Percentiles rank a stretch among this genome's conserved stretches.
Conservation (phyloP, 2,329 filamentous ascomycete species). For the Alternaria sp. region DNA sequence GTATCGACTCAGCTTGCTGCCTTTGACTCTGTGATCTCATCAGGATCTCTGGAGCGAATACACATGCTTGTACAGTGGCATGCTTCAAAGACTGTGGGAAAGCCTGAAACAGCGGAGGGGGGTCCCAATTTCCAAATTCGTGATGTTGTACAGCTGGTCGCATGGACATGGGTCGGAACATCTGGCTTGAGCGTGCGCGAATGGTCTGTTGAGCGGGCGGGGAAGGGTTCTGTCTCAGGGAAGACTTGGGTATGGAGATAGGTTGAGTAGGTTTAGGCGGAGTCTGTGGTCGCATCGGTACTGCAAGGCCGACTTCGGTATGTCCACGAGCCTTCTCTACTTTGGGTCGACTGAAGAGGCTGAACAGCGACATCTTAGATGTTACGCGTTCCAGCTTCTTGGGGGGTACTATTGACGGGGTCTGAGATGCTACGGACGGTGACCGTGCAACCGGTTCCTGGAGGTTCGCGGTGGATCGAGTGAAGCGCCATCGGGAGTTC, state of each 20-base stretch:
- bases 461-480: conserved; percentile 44
- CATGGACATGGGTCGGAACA: conserved; percentile 43
- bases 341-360: conserved; percentile 59
- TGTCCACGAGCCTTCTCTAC: conserved; percentile 58
- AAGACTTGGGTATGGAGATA: conserved; percentile 37
- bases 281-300: conserved; percentile 45
- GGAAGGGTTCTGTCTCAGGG: conserved; percentile 41
- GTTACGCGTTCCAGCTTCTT: conserved; percentile 43
- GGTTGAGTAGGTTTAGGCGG: conserved; percentile 31
- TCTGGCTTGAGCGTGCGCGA: conserved; percentile 43
- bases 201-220: conserved; percentile 41
- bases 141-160: conserved; percentile 29
- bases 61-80: conserved; percentile 72
- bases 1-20: conserved; percentile 56
- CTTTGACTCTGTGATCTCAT: conserved; percentile 66
- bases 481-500: conserved; percentile 49
- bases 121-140: conserved; percentile 53
- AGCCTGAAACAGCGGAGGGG: conserved; percentile 82
- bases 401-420: conserved; percentile 20
- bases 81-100: conserved; percentile 85
- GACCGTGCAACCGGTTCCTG: conserved; percentile 27
- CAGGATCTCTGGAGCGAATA: conserved; percentile 73
- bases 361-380: conserved; percentile 60
- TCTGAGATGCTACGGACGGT: conserved; percentile 14
- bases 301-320: conserved; percentile 53